Percentiles rank a stretch among this genome's conserved stretches.
phyloP scores from a whole-genome alignment of 192 early-diverging fungal genomes.

The Backusella westeae region DNA sequence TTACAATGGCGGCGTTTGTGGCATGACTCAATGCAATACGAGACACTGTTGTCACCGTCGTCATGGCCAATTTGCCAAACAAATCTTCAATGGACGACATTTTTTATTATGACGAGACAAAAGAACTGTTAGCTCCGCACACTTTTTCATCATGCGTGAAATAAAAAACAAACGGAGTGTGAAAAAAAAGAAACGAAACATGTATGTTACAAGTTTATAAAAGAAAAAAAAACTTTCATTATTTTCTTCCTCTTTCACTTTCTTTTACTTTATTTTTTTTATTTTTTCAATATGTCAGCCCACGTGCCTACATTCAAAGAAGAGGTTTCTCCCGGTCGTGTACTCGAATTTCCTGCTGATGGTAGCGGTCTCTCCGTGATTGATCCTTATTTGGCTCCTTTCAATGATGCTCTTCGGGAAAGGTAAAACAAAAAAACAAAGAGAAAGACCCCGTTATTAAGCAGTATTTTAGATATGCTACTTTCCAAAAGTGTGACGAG shows the following conservation, averaged over 20 bases:
- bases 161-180: not conserved
- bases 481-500: constrained; percentile 68
- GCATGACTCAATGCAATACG: constrained; percentile 35
- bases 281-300: not conserved
- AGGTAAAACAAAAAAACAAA: constrained; percentile 40
- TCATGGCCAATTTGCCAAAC: constrained; percentile 35
- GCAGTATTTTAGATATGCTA: constrained; percentile 42
- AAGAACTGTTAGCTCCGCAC: not conserved
- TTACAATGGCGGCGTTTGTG: constrained; percentile 36
- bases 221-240: not conserved
- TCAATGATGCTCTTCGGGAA: constrained; percentile 54
- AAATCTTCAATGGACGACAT: constrained; percentile 36
- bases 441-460: not conserved
- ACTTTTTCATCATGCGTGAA: constrained; percentile 2
- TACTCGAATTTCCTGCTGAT: constrained; percentile 34
- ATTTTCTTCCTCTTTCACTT: not conserved
- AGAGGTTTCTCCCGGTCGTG: constrained; percentile 32
- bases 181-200: not conserved
- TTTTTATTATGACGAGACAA: not conserved
- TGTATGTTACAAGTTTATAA: not conserved
- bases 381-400: constrained; percentile 81
- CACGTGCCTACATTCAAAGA: constrained; percentile 10
- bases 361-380: constrained; percentile 64
- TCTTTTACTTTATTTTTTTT: not conserved
- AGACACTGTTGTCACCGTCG: constrained; percentile 31